Evolutionary conservation across 768 basidiomycete species (phyloP).

Genomic region (Chalciporus chontae): DNA sequence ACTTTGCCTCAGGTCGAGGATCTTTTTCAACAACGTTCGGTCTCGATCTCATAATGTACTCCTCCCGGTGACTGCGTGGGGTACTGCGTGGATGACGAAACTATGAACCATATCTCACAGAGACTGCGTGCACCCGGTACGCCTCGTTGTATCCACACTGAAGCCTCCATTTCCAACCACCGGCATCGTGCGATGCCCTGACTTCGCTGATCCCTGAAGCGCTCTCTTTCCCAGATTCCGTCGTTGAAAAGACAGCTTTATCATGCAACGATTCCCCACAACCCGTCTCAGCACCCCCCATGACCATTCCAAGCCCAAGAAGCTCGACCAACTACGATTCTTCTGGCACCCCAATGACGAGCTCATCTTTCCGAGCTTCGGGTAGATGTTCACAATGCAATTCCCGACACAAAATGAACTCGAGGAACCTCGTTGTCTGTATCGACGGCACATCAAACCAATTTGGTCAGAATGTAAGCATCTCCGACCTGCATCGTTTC

Average conservation of each 20-base stretch:
- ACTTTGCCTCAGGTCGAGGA: no score
- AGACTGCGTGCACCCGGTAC: neutral
- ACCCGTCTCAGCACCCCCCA: neutral
- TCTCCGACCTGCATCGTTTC: neutral
- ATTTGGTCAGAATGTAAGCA: constrained; percentile 5
- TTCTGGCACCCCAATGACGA: neutral
- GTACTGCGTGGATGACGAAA: constrained; percentile 4
- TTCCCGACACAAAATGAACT: neutral
- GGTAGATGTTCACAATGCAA: neutral
- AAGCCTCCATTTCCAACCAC: neutral
- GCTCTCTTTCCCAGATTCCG: neutral
- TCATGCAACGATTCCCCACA: neutral
- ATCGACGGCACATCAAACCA: constrained; percentile 9
- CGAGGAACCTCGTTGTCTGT: constrained; percentile 6
- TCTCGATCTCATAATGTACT: neutral
- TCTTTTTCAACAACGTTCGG: neutral
- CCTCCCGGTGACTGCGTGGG: neutral
- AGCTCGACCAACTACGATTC: neutral
- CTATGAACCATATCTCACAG: constrained; percentile 1
- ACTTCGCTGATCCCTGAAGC: neutral
- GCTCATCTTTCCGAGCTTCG: neutral
- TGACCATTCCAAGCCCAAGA: neutral
- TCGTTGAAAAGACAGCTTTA: neutral
- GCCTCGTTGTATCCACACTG: constrained; percentile 5
- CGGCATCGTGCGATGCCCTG: no score